Conservation (phyloP, 768 basidiomycete genomes). For the Collybiopsis confluens region DNA sequence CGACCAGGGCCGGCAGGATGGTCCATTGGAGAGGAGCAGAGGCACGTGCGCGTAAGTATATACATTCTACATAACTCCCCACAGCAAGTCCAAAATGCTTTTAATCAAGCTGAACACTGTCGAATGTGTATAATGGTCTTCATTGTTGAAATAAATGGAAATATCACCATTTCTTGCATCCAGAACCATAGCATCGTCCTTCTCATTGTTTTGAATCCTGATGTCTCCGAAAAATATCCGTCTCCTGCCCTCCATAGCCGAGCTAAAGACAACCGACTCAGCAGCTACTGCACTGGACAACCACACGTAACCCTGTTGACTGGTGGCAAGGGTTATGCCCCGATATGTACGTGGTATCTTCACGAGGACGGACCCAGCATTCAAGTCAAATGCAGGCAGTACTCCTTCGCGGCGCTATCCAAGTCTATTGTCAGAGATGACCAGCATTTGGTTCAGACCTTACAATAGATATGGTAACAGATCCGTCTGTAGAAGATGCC, state of each 20-base stretch:
- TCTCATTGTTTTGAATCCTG: conserved; percentile 21
- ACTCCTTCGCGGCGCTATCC: conserved; percentile 7
- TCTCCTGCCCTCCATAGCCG: conserved; percentile 23
- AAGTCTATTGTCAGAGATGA: no score
- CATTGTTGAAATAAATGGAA: conserved; percentile 31
- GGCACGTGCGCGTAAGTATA: no score
- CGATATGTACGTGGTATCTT: conserved; percentile 36
- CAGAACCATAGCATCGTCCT: conserved; percentile 30
- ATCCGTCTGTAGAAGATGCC: background rate
- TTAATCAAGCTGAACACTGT: no score
- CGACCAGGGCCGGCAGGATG: background rate
- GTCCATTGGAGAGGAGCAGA: background rate
- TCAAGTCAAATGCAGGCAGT: conserved; percentile 21
- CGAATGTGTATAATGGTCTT: no score
- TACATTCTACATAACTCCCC: no score
- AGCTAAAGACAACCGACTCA: conserved; percentile 25
- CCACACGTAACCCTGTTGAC: conserved; percentile 22
- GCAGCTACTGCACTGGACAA: conserved; percentile 25
- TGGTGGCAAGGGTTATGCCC: conserved; percentile 27
- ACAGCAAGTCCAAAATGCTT: no score
- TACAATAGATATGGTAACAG: background rate
- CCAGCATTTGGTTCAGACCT: no score
- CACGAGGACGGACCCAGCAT: conserved; percentile 21
- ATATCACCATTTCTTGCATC: conserved; percentile 32
- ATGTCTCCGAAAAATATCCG: conserved; percentile 35